Evolutionary conservation across 2,329 filamentous ascomycete genomes (phyloP).

Genomic region (Nigrospora oryzae): DNA sequence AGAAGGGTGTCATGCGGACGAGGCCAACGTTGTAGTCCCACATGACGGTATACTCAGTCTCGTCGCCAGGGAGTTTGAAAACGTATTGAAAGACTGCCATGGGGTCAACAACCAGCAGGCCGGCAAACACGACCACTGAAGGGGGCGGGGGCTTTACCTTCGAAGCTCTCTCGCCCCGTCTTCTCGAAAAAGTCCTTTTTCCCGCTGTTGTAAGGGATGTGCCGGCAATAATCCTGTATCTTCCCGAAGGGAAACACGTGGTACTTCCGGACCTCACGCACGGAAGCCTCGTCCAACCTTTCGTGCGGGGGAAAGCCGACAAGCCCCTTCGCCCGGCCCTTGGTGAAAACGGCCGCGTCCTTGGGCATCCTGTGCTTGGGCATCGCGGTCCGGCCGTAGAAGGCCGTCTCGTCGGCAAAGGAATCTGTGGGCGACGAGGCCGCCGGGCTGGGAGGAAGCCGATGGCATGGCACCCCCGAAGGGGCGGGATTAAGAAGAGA

Average conservation of each 20-base stretch:
- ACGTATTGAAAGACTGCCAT: slow-evolving; percentile 71
- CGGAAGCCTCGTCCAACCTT: slow-evolving; percentile 46
- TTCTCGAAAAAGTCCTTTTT: slow-evolving; percentile 84
- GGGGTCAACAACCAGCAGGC: slow-evolving; percentile 7
- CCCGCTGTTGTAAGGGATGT: slow-evolving; percentile 90
- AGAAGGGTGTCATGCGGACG: slow-evolving; percentile 88
- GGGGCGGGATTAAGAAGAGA: slow-evolving; percentile 58
- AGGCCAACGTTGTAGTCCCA: slow-evolving; percentile 97
- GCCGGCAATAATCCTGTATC: slow-evolving; percentile 55
- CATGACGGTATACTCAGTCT: slow-evolving; percentile 67
- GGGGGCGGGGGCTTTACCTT: slow-evolving; percentile 50
- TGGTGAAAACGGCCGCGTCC: slow-evolving; percentile 53
- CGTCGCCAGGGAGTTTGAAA: slow-evolving; percentile 62
- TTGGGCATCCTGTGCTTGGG: slow-evolving; percentile 54
- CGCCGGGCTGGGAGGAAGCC: slow-evolving; percentile 31
- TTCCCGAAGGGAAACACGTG: slow-evolving; percentile 56
- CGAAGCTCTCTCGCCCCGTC: slow-evolving; percentile 80
- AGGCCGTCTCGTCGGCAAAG: slow-evolving; percentile 20
- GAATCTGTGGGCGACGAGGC: slow-evolving; percentile 25
- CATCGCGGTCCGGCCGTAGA: slow-evolving; percentile 18
- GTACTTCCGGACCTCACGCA: slow-evolving; percentile 52
- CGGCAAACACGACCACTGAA: neutral
- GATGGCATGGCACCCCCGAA: slow-evolving; percentile 30
- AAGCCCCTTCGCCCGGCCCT: slow-evolving; percentile 53
- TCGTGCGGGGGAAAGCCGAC: slow-evolving; percentile 73